Conservation (phyloP, 371 early-diverging fungal genomes). For the Syncephalastrum sp. region DNA sequence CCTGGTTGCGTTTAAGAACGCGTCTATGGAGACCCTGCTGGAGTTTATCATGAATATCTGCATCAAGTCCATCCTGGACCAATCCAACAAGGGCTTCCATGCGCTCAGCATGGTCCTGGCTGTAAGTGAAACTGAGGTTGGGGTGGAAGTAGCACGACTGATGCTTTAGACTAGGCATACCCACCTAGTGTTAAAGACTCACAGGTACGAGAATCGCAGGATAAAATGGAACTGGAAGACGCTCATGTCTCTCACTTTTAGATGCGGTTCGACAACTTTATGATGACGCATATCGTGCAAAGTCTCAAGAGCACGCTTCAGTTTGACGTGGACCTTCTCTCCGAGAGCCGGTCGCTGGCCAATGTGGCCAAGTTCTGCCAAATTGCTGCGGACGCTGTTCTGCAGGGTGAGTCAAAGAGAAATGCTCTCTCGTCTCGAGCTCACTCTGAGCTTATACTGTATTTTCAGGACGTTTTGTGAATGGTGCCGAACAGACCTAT, state of each 20-base stretch:
- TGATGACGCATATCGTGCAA: conserved; percentile 58
- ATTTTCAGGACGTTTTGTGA: conserved; percentile 46
- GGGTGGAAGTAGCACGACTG: not conserved
- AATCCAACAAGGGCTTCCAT: conserved; percentile 35
- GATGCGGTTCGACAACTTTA: conserved; percentile 52
- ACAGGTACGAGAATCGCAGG: conserved; percentile 16
- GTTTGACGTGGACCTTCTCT: conserved; percentile 38
- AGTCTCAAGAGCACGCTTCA: conserved; percentile 55
- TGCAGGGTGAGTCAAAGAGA: conserved; percentile 48
- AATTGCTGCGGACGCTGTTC: conserved; percentile 65
- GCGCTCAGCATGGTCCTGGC: conserved; percentile 48
- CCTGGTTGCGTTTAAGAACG: conserved; percentile 15
- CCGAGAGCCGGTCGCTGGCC: conserved; percentile 42
- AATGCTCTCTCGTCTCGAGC: not conserved
- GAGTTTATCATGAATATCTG: conserved; percentile 59
- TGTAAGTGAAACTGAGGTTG: conserved; percentile 24
- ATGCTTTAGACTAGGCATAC: conserved; percentile 15
- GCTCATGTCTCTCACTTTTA: not conserved
- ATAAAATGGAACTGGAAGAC: no score
- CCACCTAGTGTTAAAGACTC: conserved; percentile 42
- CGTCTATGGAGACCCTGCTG: conserved; percentile 42
- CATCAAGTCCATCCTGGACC: conserved; percentile 56
- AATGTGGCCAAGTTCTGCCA: conserved; percentile 61
- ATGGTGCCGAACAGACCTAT: conserved; percentile 56
- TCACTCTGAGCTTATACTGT: conserved; percentile 4